phyloP scores from a whole-genome alignment of 2,329 filamentous ascomycete species.

The Orbilia brochopaga region DNA sequence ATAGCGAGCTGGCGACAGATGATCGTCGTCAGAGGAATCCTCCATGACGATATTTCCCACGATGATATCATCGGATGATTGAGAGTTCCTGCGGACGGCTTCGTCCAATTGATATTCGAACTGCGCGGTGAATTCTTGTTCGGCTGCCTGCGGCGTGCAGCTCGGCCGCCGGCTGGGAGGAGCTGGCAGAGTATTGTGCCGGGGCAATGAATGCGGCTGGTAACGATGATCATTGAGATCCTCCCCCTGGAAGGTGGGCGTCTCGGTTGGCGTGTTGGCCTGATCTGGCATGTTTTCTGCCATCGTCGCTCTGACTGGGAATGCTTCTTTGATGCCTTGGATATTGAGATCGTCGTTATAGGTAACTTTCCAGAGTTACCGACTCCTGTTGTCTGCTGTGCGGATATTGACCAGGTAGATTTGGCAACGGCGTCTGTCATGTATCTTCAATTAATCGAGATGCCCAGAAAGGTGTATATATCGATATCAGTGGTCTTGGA shows the following conservation, averaged over 20 bases:
- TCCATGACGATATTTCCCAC: slow-evolving; percentile 50
- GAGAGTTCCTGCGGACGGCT: slow-evolving; percentile 37
- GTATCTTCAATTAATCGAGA: neutral
- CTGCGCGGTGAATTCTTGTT: slow-evolving; percentile 46
- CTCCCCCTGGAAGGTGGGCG: slow-evolving; percentile 25
- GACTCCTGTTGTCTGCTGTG: neutral
- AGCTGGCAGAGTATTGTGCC: slow-evolving; percentile 49
- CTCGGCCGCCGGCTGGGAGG: slow-evolving; percentile 32
- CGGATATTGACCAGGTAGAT: neutral
- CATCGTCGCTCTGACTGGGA: slow-evolving; percentile 1
- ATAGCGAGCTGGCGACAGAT: slow-evolving; percentile 61
- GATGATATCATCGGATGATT: slow-evolving; percentile 46
- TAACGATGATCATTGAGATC: slow-evolving; percentile 55
- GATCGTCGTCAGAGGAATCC: slow-evolving; percentile 50
- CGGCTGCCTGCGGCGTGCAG: slow-evolving; percentile 39
- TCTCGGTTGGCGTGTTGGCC: slow-evolving; percentile 16
- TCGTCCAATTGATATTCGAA: slow-evolving; percentile 47
- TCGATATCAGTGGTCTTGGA: neutral
- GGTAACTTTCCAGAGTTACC: neutral
- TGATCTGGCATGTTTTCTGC: slow-evolving; percentile 36
- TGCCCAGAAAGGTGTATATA: neutral
- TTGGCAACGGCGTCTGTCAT: neutral
- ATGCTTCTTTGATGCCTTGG: slow-evolving; percentile 2
- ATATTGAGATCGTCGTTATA: neutral
- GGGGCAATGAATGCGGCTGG: slow-evolving; percentile 55